A percentile compares a stretch with the other conserved stretches of the same genome.
These are phyloP conservation scores for Fraxinus sp. DNA, from an alignment of 305 asterid genomes.

Conservation along the genomic window DNA sequence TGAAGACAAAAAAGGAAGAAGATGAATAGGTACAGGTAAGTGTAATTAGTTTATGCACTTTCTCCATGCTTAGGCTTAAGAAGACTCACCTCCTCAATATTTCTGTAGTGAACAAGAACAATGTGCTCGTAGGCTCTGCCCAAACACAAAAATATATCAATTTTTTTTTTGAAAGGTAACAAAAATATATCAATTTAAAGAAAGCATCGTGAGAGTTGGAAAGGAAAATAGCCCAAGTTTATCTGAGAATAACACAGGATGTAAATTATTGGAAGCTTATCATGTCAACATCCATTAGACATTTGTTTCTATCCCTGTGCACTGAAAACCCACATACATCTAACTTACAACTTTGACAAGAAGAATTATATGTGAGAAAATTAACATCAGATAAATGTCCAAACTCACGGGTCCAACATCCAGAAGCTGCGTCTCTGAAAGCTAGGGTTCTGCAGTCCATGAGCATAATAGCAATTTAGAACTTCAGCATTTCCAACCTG, in stretches of 20 bases:
- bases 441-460: slow-evolving; percentile 74
- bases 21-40: not conserved
- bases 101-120: slow-evolving; percentile 99
- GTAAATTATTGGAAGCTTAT: slow-evolving; percentile 11
- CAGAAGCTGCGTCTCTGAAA: slow-evolving; percentile 97
- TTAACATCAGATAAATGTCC: slow-evolving; percentile 19
- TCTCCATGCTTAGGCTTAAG: slow-evolving; percentile 19
- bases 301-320: not conserved
- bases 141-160: slow-evolving; percentile 29
- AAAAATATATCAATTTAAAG: slow-evolving; percentile 22
- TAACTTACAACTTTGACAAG: slow-evolving; percentile 5
- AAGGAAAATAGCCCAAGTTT: not conserved
- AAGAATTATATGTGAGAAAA: slow-evolving; percentile 19
- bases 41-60: slow-evolving; percentile 10
- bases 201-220: slow-evolving; percentile 13
- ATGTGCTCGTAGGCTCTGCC: slow-evolving; percentile 86
- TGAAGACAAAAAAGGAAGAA: not conserved
- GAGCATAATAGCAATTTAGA: slow-evolving; percentile 91
- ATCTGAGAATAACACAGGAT: slow-evolving; percentile 1
- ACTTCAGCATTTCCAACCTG: slow-evolving; percentile 96
- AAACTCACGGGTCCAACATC: slow-evolving; percentile 89
- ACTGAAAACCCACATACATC: slow-evolving; percentile 7
- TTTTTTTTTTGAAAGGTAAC: not conserved
- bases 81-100: slow-evolving; percentile 66
- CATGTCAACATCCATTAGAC: slow-evolving; percentile 2